Evolutionary conservation across 345 rosid genomes (phyloP).

Genomic region (Aquilaria malaccensis): DNA sequence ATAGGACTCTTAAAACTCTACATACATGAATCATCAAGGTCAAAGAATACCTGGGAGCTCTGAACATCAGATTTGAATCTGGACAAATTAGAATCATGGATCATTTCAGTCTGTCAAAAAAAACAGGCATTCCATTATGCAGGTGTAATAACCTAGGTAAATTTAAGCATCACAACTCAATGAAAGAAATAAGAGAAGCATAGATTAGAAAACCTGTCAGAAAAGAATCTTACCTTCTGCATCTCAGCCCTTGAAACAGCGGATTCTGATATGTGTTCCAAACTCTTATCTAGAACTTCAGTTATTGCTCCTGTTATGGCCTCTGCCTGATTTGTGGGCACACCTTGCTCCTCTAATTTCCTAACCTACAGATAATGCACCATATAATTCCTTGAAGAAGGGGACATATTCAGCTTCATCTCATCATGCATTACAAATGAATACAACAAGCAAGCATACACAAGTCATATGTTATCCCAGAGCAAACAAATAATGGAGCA

Average conservation of each 20-base stretch:
- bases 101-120: constrained; percentile 52
- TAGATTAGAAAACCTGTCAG: neutral
- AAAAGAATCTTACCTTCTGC: constrained; percentile 53
- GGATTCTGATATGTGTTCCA: constrained; percentile 70
- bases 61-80: constrained; percentile 75
- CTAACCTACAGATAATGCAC: constrained; percentile 48
- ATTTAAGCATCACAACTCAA: neutral
- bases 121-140: neutral
- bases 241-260: constrained; percentile 71
- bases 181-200: no score
- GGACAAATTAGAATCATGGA: constrained; percentile 63
- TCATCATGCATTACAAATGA: neutral
- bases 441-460: neutral
- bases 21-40: neutral
- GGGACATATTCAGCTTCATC: neutral
- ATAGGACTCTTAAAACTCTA: neutral
- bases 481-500: neutral
- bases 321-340: constrained; percentile 92
- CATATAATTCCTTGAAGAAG: neutral
- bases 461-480: no score
- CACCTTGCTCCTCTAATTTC: constrained; percentile 70
- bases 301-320: constrained; percentile 75
- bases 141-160: neutral
- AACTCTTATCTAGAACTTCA: constrained; percentile 62
- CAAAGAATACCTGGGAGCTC: constrained; percentile 51